Evolutionary conservation across 169 alveolate species (phyloP).

Genomic region (Plasmodium inui): DNA sequence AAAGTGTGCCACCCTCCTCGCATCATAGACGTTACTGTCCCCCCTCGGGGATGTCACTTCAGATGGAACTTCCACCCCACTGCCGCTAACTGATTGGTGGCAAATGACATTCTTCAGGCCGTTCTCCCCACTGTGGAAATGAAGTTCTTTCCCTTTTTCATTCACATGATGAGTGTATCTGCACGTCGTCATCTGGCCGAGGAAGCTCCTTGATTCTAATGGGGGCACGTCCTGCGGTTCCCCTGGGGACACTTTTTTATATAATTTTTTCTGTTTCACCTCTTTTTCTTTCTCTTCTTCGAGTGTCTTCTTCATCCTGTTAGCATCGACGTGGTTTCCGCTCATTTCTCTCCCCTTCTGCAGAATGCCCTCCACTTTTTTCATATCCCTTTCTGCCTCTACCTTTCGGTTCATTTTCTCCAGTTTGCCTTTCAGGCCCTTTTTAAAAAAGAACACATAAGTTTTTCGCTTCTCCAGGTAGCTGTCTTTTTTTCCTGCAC

Average conservation of each 20-base stretch:
- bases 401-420: not conserved
- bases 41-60: not conserved
- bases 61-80: not conserved
- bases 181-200: not conserved
- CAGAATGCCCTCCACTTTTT: not conserved
- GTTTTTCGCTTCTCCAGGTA: slow-evolving; percentile 26
- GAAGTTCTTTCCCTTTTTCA: not conserved
- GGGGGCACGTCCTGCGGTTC: not conserved
- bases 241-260: not conserved
- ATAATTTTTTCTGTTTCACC: not conserved
- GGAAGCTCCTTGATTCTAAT: not conserved
- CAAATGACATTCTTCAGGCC: not conserved
- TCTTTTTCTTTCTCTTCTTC: not conserved
- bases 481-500: not conserved
- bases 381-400: not conserved
- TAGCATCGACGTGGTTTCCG: not conserved
- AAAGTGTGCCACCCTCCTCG: not conserved
- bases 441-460: slow-evolving; percentile 18
- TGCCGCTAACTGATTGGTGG: not conserved
- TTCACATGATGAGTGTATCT: not conserved
- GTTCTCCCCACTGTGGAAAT: not conserved
- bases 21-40: not conserved
- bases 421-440: slow-evolving; percentile 15
- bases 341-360: not conserved
- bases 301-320: not conserved